Evolutionary conservation across 177 flowering plant genomes (phyloP), one percentile per base, ranked within the genome.

Genomic region (Tripterygium wilfordii): DNA sequence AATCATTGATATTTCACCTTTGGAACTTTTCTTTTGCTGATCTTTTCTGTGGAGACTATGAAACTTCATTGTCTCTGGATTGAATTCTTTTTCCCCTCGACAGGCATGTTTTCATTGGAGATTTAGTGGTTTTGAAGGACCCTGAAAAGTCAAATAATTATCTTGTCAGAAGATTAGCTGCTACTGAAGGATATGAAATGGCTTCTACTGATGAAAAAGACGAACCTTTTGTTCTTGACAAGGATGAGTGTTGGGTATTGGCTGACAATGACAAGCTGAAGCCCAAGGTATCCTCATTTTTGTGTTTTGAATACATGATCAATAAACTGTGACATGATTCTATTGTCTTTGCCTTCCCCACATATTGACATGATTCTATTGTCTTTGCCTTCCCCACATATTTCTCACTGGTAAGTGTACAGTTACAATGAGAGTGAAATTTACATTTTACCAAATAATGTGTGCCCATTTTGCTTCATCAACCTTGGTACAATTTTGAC

Each of bases 171-270:
- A 82, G 99, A 77, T 74, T 92, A 62, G 84, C 95, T 61, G 99
- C 97, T 9, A 36, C 68, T 58, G 95, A 80, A 69, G 99, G 99
- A 16, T 78, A 78, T 69, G 97, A 89, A 67, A 86, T 92, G 96
- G 83, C 53, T 15, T 92, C 99, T 21, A 77, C 58, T 15, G 88
- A 86, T 66, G 92, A 80, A 60, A 79, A 86, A 48, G 99, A 89
- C 12, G 79, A 80, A 45, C 89, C 99, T 18, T 92, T 92, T 70
- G 58, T 81, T 32, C 86, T 92, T 54, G 92, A 82, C 7, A 64
- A 80, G 69, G 83, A 84, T 64, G 45, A 92, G 62, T 89, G 96
- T 63, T 92, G 99, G 99, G 85, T 92, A 49, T 18, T 84, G 60
- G 80, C 97, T 45, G 96, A 88, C 64, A 88, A 92, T 68, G 87